A percentile compares a stretch with the other conserved stretches of the same genome.
These are phyloP conservation scores for Lepiota venenata DNA, from an alignment of 768 basidiomycete species.

Conservation along the genomic window DNA sequence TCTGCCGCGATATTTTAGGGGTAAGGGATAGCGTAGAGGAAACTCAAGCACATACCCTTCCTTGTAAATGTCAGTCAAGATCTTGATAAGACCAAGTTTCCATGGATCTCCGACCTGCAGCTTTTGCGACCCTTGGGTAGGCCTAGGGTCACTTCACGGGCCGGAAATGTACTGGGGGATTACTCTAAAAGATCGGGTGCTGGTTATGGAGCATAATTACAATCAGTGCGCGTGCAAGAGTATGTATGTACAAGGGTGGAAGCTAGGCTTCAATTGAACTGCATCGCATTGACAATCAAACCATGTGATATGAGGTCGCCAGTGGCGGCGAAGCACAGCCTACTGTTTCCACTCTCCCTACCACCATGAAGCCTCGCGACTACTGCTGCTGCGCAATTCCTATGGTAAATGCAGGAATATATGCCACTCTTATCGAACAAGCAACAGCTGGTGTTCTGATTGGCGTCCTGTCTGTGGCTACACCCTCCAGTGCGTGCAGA, in stretches of 20 bases:
- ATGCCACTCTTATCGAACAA: constrained; percentile 76
- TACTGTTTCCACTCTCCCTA: constrained; percentile 13
- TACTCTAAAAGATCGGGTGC: too few relatives aligned
- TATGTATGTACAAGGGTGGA: too few relatives aligned
- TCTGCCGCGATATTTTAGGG: constrained; percentile 34
- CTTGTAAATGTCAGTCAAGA: constrained; percentile 85
- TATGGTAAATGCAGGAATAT: constrained; percentile 87
- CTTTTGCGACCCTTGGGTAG: constrained; percentile 70
- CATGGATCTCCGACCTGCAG: constrained; percentile 61
- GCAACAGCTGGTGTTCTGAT: constrained; percentile 60
- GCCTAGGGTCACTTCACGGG: constrained; percentile 73
- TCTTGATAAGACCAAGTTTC: constrained; percentile 90
- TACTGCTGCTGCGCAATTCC: constrained; percentile 96
- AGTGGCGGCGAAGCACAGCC: constrained; percentile 5
- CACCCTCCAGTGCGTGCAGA: constrained; percentile 66
- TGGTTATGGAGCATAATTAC: too few relatives aligned
- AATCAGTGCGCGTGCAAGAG: too few relatives aligned
- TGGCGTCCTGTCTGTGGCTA: constrained; percentile 72
- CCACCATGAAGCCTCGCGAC: constrained; percentile 69
- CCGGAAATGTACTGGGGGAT: too few relatives aligned
- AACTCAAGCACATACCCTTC: constrained; percentile 72
- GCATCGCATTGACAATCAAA: neutral
- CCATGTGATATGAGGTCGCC: neutral
- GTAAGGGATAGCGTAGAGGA: neutral
- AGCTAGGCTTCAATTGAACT: neutral